Conservation (phyloP, 1,139 yeast species). For the Pichia norvegensis region DNA sequence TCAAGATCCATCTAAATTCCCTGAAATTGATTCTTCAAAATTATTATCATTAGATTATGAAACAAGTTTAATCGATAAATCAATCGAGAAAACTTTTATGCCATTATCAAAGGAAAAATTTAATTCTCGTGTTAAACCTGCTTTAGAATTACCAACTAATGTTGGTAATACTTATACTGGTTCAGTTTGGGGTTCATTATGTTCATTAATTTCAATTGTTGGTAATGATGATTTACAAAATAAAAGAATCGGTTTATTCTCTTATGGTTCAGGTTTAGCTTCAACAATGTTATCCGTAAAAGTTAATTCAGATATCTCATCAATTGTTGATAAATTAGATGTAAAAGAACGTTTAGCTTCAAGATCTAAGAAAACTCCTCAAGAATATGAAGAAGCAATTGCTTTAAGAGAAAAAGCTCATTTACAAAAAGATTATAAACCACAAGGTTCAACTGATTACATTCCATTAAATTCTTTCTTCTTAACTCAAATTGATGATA, state of each 20-base stretch:
- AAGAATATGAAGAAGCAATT: slow-evolving; percentile 73
- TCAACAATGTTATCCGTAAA: slow-evolving; percentile 76
- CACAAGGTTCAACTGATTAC: slow-evolving; percentile 69
- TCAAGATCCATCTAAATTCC: slow-evolving; percentile 55
- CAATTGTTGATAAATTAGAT: slow-evolving; percentile 58
- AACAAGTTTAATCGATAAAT: slow-evolving; percentile 69
- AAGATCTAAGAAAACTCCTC: slow-evolving; percentile 66
- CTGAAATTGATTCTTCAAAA: slow-evolving; percentile 48
- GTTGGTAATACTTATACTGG: slow-evolving; percentile 99
- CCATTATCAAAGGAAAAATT: slow-evolving; percentile 67
- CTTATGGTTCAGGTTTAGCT: slow-evolving; percentile 98
- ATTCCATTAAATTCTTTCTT: slow-evolving; percentile 76
- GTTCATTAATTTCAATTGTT: slow-evolving; percentile 70
- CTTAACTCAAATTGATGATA: slow-evolving; percentile 77
- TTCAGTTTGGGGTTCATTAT: slow-evolving; percentile 80
- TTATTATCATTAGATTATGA: slow-evolving; percentile 63
- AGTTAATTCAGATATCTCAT: slow-evolving; percentile 73
- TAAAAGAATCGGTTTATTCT: slow-evolving; percentile 86
- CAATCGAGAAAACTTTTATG: slow-evolving; percentile 78
- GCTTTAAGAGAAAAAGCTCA: slow-evolving; percentile 85
- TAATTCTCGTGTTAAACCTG: slow-evolving; percentile 67
- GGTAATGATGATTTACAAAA: slow-evolving; percentile 67
- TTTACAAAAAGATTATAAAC: slow-evolving; percentile 68
- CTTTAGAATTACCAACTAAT: slow-evolving; percentile 85
- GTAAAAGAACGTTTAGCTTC: slow-evolving; percentile 61